Percentiles rank a stretch among this genome's conserved stretches.
Evolutionary conservation across 129 eudicot species (phyloP).

Genomic region (Erigeron canadensis): DNA sequence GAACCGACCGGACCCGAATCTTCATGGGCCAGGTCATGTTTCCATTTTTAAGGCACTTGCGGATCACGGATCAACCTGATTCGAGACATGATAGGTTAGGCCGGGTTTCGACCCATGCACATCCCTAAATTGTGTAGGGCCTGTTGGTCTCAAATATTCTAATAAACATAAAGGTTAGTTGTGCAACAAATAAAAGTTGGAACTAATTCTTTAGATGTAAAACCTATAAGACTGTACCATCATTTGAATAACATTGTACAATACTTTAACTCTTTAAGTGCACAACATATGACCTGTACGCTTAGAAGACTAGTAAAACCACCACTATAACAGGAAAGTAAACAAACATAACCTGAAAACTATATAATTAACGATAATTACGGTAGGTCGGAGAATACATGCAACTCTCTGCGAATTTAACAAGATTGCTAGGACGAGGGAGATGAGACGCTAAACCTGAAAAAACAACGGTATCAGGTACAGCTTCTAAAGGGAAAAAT

Average conservation of each 20-base stretch:
- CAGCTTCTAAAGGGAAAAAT: background rate
- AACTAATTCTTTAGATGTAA: background rate
- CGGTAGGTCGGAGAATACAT: conserved; percentile 92
- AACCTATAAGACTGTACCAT: conserved; percentile 21
- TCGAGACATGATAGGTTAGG: too few relatives aligned
- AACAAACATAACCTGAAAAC: conserved; percentile 19
- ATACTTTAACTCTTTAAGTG: conserved; percentile 15
- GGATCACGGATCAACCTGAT: too few relatives aligned
- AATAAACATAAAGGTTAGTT: background rate
- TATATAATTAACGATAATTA: conserved; percentile 50
- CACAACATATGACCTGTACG: conserved; percentile 15
- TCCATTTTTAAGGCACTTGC: too few relatives aligned
- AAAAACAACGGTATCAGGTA: conserved; percentile 5
- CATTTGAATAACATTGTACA: conserved; percentile 19
- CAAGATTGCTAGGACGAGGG: conserved; percentile 77
- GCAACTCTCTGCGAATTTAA: conserved; percentile 86
- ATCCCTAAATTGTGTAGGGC: too few relatives aligned
- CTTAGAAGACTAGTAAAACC: conserved; percentile 7
- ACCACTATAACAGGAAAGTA: conserved; percentile 15
- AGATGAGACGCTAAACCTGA: conserved; percentile 81
- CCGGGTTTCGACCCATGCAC: too few relatives aligned
- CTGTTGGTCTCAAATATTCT: background rate
- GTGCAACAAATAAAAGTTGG: background rate
- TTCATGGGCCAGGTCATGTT: too few relatives aligned
- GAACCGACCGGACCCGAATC: too few relatives aligned